Evolutionary conservation across 2,329 filamentous ascomycete species (phyloP).

Genomic region (Talaromyces sp.): DNA sequence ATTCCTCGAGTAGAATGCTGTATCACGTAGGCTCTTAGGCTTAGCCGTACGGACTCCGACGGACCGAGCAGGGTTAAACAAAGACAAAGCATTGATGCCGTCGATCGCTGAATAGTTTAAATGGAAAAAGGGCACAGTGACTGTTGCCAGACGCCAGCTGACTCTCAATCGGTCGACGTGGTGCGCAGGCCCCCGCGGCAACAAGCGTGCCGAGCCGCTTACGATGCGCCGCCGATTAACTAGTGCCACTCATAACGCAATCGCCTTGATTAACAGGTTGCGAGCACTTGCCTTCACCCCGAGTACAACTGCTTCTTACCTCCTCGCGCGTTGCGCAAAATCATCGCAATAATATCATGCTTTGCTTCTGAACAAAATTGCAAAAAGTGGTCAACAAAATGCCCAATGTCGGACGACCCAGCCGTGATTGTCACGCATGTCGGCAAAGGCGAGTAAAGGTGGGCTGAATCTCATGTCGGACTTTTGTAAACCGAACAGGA

Average conservation of each 20-base stretch:
- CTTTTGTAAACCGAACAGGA: not conserved
- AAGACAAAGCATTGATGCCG: not conserved
- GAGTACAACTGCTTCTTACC: not conserved
- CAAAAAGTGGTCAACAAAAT: not conserved
- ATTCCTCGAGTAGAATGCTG: not conserved
- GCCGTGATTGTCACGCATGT: constrained; percentile 3
- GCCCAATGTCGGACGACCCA: constrained; percentile 6
- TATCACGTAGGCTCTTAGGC: not conserved
- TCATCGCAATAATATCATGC: not conserved
- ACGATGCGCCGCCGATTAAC: not conserved
- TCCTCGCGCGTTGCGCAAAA: not conserved
- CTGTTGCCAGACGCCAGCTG: not conserved
- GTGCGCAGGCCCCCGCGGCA: not conserved
- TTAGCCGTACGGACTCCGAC: not conserved
- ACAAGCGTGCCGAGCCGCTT: not conserved
- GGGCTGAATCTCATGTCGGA: not conserved
- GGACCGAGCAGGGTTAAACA: not conserved
- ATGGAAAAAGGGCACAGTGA: not conserved
- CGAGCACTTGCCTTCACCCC: not conserved
- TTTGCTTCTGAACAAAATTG: not conserved
- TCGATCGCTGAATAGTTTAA: not conserved
- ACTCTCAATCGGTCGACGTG: not conserved
- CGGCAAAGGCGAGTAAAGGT: constrained; percentile 2
- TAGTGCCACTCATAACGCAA: not conserved
- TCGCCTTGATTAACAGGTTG: not conserved